These are phyloP conservation scores for Sugiyamaella xylanicola DNA, from an alignment of 1,139 yeast genomes.

Conservation along the genomic window DNA sequence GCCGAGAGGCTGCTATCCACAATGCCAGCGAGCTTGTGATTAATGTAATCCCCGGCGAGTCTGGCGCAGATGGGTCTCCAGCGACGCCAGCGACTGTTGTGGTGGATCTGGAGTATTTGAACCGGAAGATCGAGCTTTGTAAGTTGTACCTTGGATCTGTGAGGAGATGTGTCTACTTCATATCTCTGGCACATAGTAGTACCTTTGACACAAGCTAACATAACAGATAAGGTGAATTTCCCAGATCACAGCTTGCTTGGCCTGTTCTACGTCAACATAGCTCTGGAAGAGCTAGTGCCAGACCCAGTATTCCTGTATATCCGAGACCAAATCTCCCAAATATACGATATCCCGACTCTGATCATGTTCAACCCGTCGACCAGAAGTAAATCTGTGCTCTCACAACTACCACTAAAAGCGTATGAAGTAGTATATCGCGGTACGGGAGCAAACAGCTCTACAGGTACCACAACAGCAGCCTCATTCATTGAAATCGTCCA, in stretches of 20 bases:
- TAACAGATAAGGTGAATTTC: conserved; percentile 36
- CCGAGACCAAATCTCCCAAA: conserved; percentile 22
- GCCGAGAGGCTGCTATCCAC: conserved; percentile 37
- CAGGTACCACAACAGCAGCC: conserved; percentile 19
- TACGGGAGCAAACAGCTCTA: conserved; percentile 25
- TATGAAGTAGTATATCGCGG: conserved; percentile 37
- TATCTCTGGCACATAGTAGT: too few species aligned
- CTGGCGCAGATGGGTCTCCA: too few species aligned
- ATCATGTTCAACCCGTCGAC: conserved; percentile 30
- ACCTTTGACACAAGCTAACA: not conserved
- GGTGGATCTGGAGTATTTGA: conserved; percentile 34
- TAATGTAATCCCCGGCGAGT: not conserved
- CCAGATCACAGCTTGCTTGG: conserved; percentile 41
- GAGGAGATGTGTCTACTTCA: too few species aligned
- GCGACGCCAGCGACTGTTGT: conserved; percentile 22
- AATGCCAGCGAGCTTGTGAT: conserved; percentile 39
- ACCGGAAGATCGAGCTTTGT: conserved; percentile 35
- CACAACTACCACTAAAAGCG: conserved; percentile 38
- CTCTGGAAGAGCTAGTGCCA: not conserved
- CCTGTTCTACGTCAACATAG: conserved; percentile 36
- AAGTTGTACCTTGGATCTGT: too few species aligned
- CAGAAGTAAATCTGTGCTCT: conserved; percentile 18
- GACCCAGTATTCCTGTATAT: conserved; percentile 21
- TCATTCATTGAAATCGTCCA: conserved; percentile 16
- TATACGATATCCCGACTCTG: conserved; percentile 30